Conservation (phyloP, 176 grass and related monocot species). For the Poa pratensis region DNA sequence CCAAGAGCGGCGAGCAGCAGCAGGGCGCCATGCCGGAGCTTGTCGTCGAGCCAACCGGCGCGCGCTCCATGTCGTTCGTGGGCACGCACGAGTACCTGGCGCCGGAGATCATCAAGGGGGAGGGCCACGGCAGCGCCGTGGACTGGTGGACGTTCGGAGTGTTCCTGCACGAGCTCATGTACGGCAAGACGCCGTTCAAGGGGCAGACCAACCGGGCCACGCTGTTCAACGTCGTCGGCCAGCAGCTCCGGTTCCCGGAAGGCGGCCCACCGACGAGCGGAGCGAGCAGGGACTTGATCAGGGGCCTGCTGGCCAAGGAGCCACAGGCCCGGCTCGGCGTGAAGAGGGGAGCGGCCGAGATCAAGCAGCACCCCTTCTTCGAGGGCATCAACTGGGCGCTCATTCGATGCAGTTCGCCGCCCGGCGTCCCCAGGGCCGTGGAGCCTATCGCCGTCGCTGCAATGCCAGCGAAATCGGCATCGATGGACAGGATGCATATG, state of each 20-base stretch:
- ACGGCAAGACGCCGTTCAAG: conserved; percentile 78
- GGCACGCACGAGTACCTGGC: conserved; percentile 75
- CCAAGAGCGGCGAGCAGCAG: conserved; percentile 1
- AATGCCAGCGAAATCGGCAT: conserved; percentile 12
- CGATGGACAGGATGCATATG: conserved; percentile 36
- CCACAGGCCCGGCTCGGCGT: conserved; percentile 64
- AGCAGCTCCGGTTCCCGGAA: conserved; percentile 72
- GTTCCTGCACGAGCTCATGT: conserved; percentile 78
- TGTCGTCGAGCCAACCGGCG: conserved; percentile 63
- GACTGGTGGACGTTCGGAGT: conserved; percentile 83
- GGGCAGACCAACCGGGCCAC: conserved; percentile 70
- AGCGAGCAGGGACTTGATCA: conserved; percentile 63
- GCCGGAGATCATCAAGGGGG: conserved; percentile 78
- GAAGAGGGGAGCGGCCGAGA: conserved; percentile 67
- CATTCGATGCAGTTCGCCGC: conserved; percentile 71
- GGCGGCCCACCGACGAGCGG: conserved; percentile 53
- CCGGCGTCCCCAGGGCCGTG: conserved; percentile 57
- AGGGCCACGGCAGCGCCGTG: conserved; percentile 77
- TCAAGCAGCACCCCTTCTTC: conserved; percentile 77
- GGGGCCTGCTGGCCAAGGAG: conserved; percentile 64
- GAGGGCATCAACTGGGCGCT: conserved; percentile 76
- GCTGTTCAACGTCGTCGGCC: conserved; percentile 74
- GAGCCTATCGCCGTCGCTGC: conserved; percentile 5
- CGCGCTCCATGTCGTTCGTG: conserved; percentile 73
- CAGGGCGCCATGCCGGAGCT: conserved; percentile 51